phyloP scores from a whole-genome alignment of 2,329 filamentous ascomycete species.

The Fonsecaea nubica region DNA sequence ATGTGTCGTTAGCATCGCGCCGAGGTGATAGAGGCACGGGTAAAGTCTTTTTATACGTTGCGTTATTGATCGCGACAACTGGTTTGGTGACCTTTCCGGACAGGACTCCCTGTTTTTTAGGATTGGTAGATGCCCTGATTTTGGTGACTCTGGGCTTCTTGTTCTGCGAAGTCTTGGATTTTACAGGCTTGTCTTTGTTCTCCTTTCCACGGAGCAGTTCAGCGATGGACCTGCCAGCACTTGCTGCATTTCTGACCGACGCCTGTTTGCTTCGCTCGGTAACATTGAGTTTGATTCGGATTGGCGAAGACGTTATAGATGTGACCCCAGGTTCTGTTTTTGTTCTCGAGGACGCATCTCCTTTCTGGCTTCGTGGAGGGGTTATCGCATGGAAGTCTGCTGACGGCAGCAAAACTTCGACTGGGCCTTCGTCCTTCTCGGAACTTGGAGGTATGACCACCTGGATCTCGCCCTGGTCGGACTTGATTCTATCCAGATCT shows the following conservation, averaged over 20 bases:
- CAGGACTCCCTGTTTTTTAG: slow-evolving; percentile 26
- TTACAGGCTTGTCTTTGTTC: slow-evolving; percentile 28
- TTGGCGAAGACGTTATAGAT: slow-evolving; percentile 19
- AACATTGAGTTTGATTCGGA: slow-evolving; percentile 33
- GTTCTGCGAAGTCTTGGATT: slow-evolving; percentile 35
- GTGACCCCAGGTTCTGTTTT: slow-evolving; percentile 5
- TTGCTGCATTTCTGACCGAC: slow-evolving; percentile 38
- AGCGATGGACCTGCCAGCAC: slow-evolving; percentile 34
- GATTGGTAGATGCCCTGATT: slow-evolving; percentile 22
- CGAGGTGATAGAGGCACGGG: slow-evolving; percentile 35
- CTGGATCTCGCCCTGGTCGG: slow-evolving; percentile 46
- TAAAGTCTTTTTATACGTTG: slow-evolving; percentile 27
- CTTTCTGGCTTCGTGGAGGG: slow-evolving; percentile 50
- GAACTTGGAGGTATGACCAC: slow-evolving; percentile 49
- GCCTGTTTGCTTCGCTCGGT: slow-evolving; percentile 39
- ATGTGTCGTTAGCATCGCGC: slow-evolving; percentile 30
- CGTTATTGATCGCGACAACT: slow-evolving; percentile 13
- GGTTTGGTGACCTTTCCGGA: slow-evolving; percentile 36
- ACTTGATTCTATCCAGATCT: slow-evolving; percentile 53
- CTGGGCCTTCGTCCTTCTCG: slow-evolving; percentile 45
- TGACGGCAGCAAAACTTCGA: slow-evolving; percentile 20
- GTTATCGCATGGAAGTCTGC: slow-evolving; percentile 43
- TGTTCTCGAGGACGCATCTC: slow-evolving; percentile 21
- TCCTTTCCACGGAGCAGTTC: slow-evolving; percentile 39
- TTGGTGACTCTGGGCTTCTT: slow-evolving; percentile 29